A percentile compares a stretch with the other conserved stretches of the same genome.
These are phyloP conservation scores for Opeltia flavorubescens DNA, from an alignment of 495 filamentous ascomycete genomes.

Conservation along the genomic window DNA sequence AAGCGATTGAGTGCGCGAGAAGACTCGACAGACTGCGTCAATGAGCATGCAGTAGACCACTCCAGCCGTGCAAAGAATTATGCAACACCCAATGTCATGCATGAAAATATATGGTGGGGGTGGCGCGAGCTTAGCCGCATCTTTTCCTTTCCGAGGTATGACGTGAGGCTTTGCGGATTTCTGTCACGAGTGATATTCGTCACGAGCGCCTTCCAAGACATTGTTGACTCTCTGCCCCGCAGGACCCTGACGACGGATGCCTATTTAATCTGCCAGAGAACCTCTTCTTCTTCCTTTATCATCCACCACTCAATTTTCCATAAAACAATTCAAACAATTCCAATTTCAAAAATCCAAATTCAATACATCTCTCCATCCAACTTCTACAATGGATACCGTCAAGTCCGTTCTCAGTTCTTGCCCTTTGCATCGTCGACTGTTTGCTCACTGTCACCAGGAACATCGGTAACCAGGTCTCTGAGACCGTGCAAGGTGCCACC, in stretches of 20 bases:
- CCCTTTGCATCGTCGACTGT: neutral
- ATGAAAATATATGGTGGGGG: neutral
- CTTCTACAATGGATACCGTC: constrained; percentile 14
- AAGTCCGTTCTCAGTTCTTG: constrained; percentile 8
- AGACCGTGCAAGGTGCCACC: constrained; percentile 37
- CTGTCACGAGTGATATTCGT: too few relatives aligned
- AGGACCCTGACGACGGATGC: neutral
- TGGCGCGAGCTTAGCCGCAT: neutral
- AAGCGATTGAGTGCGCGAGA: neutral
- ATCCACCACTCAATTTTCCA: neutral
- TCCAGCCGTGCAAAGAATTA: neutral
- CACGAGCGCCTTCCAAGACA: too few relatives aligned
- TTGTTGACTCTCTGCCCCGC: too few relatives aligned
- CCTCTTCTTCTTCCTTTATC: neutral
- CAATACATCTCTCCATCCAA: constrained; percentile 11
- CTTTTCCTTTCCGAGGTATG: too few relatives aligned
- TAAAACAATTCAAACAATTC: neutral
- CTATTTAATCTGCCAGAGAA: neutral
- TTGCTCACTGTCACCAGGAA: constrained; percentile 23
- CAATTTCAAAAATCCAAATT: neutral
- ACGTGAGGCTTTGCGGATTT: too few relatives aligned
- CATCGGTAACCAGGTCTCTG: constrained; percentile 47
- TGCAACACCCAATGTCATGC: neutral
- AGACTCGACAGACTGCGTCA: neutral
- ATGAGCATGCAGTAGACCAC: neutral